Evolutionary conservation across 2,329 filamentous ascomycete species (phyloP), one percentile per base, ranked within the genome.

Genomic region (Cercospora zeae-maydis): DNA sequence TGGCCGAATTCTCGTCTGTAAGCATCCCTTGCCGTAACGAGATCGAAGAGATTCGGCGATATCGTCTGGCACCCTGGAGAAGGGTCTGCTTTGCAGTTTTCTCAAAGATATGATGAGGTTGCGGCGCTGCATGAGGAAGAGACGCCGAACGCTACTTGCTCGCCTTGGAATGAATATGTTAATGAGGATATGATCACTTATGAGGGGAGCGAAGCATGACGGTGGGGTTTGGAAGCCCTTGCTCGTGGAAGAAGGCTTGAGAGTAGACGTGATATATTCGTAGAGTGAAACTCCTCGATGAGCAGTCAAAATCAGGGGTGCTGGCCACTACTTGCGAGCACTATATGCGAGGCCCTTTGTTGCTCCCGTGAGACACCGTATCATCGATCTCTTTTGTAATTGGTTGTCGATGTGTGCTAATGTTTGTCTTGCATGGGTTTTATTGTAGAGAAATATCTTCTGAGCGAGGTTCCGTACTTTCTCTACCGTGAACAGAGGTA

Each of bases 21-120:
- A n/a, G n/a, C n/a, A n/a, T n/a, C n/a, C n/a, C n/a, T n/a, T n/a
- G n/a, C n/a, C n/a, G n/a, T n/a, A n/a, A n/a, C n/a, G n/a, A n/a
- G n/a, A n/a, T n/a, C n/a, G n/a, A n/a, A n/a, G n/a, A n/a, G n/a
- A n/a, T n/a, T n/a, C n/a, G n/a, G n/a, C n/a, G 62, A 74, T 51
- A 74, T 75, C 45, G 73, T 68, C 1, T 73, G 72, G 72, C 72
- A 74, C 47, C 69, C 69, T 2, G 66, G 69, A 9, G 71, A 72
- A 68, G 72, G 72, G 0, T 73, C 73, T 31, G 70, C 67, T 4
- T 51, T 73, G 5, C 72, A 74, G 33, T 70, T 73, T 52, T 62
- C 72, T 39, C 70, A 72, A 53, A 57, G 67, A 30, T 59, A 63
- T 33, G 58, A 64, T 55, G 62, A 67, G 24, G 61, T 69, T 39